These are phyloP conservation scores for Alternaria sp. DNA, from an alignment of 2,329 filamentous ascomycete species.

Conservation along the genomic window DNA sequence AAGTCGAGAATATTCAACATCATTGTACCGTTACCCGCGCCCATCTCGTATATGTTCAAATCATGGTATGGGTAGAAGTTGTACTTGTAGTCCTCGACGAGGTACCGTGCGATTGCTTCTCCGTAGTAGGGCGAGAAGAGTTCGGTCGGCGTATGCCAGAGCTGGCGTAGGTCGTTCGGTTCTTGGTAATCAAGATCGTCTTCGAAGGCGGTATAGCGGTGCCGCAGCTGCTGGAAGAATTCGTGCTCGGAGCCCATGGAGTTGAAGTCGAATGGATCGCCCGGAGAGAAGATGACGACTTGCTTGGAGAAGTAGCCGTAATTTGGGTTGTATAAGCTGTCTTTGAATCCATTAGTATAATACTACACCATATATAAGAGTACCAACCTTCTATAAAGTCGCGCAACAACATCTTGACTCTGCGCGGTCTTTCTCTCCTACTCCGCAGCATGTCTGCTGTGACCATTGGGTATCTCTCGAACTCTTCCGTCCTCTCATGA, in stretches of 20 bases:
- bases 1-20: slow-evolving; percentile 99
- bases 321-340: slow-evolving; percentile 90
- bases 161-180: slow-evolving; percentile 78
- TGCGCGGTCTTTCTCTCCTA: slow-evolving; percentile 76
- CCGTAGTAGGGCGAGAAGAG: slow-evolving; percentile 96
- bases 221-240: slow-evolving; percentile 78
- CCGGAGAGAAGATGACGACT: slow-evolving; percentile 92
- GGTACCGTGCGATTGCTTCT: slow-evolving; percentile 94
- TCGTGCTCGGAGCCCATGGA: slow-evolving; percentile 80
- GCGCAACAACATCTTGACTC: slow-evolving; percentile 95
- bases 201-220: slow-evolving; percentile 88
- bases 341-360: slow-evolving; percentile 43
- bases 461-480: slow-evolving; percentile 80
- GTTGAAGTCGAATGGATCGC: slow-evolving; percentile 89
- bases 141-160: slow-evolving; percentile 99
- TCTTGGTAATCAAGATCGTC: slow-evolving; percentile 78
- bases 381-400: slow-evolving; percentile 91
- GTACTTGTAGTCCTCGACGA: slow-evolving; percentile 94
- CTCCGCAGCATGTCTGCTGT: slow-evolving; percentile 79
- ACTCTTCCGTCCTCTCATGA: slow-evolving; percentile 79
- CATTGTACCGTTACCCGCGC: slow-evolving; percentile 92
- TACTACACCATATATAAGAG: not conserved
- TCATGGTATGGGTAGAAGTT: slow-evolving; percentile 95
- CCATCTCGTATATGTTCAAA: slow-evolving; percentile 98
- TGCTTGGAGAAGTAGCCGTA: slow-evolving; percentile 98